Percentiles rank a stretch among this genome's conserved stretches.
Evolutionary conservation across 2,329 filamentous ascomycete species (phyloP).

Genomic region (Arthrocladium fulminans): DNA sequence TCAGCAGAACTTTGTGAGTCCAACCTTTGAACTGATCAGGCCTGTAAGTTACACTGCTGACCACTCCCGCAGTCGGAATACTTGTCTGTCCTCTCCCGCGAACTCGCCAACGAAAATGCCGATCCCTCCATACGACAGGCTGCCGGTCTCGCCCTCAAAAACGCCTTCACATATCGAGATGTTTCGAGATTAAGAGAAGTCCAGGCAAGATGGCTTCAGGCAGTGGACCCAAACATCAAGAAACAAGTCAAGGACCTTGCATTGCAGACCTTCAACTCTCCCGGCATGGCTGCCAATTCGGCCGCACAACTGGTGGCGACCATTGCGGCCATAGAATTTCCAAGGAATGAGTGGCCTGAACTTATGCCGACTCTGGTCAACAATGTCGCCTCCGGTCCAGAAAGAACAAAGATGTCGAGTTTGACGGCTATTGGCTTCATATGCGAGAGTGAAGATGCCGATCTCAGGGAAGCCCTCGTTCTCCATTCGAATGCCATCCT

Average conservation of each 20-base stretch:
- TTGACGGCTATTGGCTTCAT: constrained; percentile 96
- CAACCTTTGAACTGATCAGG: constrained; percentile 16
- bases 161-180: constrained; percentile 93
- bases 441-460: constrained; percentile 86
- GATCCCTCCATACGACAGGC: constrained; percentile 80
- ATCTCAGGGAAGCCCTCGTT: constrained; percentile 70
- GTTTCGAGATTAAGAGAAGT: constrained; percentile 76
- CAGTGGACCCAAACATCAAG: constrained; percentile 75
- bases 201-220: constrained; percentile 84
- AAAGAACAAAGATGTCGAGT: constrained; percentile 88
- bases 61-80: constrained; percentile 65
- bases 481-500: constrained; percentile 94
- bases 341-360: constrained; percentile 85
- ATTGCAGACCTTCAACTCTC: constrained; percentile 78
- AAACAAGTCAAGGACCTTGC: constrained; percentile 78
- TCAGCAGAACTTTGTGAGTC: constrained; percentile 85
- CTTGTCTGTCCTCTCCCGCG: constrained; percentile 81
- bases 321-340: constrained; percentile 89
- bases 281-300: constrained; percentile 75
- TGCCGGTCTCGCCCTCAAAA: constrained; percentile 93
- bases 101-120: constrained; percentile 83
- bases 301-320: constrained; percentile 92
- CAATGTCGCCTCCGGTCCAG: constrained; percentile 78
- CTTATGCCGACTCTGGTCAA: constrained; percentile 82
- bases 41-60: background rate